Base-by-base conservation (phyloP, 768 basidiomycete genomes). In the Coprinellus micaceus region DNA sequence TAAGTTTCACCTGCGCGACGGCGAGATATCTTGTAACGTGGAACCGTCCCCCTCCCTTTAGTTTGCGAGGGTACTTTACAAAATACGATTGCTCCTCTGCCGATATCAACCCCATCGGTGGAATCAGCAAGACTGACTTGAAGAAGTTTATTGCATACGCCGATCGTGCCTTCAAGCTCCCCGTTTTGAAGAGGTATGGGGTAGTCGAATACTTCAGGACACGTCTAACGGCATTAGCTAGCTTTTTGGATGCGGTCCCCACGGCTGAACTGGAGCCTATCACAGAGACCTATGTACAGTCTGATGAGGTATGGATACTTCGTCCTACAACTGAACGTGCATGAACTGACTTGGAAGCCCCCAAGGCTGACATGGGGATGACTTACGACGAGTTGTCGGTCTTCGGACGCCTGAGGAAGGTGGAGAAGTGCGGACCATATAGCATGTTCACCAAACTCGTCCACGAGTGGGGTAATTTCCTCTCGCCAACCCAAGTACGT, bases 361-460 rank as follows among this genome's bases (percentile, higher is more conserved):
- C n/a, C 10, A 36, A 93, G 92, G 93, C 83, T 17, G 96, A 98
- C 65, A 98, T 98, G 96, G 96, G 96, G 9, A 98, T 98, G 97
- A 97, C 96, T 0, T 98, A 98, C 66, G 90, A 98, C 62, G 97
- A 98, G 63, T 78, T 99, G 19, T 95, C 93, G 11, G 83, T 93
- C 19, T 96, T 94, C 63, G 97, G 96, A 24, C 80, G 95, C 26
- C 79, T 99, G 24, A 84, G 97, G 52, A 98, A 99, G 72, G 83
- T 96, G 39, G 94, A 97, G 64, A 98, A 98, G 74, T 94, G 93
- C 68, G 97, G 97, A 2, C 96, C 97, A 2, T 98, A 95, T 72
- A 91, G 91, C 77, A 98, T 89, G 77, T 99, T 96, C 67, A 95
- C 92, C 30, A 98, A 98, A 73, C 78, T 99, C 40, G 79, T 94